Evolutionary conservation across 2,329 filamentous ascomycete species (phyloP), one percentile per base, ranked within the genome.

Genomic region (Hypoxylon sp.): DNA sequence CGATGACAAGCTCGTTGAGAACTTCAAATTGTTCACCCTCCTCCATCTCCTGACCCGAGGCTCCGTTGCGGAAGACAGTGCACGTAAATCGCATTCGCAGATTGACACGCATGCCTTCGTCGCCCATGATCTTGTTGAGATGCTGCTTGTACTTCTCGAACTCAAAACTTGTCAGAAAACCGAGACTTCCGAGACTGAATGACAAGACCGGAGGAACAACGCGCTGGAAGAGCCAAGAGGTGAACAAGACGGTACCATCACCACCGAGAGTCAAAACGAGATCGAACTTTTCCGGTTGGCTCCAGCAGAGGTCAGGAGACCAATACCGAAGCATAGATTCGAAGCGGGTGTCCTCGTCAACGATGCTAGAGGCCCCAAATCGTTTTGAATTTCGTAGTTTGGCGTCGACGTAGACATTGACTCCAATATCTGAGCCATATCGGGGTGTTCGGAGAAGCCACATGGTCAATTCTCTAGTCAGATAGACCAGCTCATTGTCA

Each of bases 31-130:
- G 92, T 75, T 97, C 93, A 32, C 88, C 90, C 71, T 97, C 92
- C 63, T 94, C 88, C 60, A 87, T 81, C 27, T 84, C 83, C n/a
- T 83, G 78, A 7, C 80, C 81, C 2, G 75, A 70, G 3, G 75
- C 72, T 20, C 81, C 84, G 60, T 87, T 81, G 32, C 93, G 88
- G 76, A 93, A 97, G 6, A 99, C 92, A 0, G 94, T 97, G 75
- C 93, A 97, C 11, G 94, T 99, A 72, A 99, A 99, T 56, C 94
- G 89, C 94, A 99, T 99, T 61, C 94, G 91, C 62, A 99, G 79
- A 67, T 96, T 97, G 54, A 97, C 93, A 44, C 93, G 88, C 93
- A 99, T 97, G 47, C 94, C 94, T 1, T 89, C 84, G 49, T 95
- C 90, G 54, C 91, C 91, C 91, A 99, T 96, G 62, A 97, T 83